Base-by-base conservation (phyloP, 2,329 filamentous ascomycete species). In the Neonectria punicea region DNA sequence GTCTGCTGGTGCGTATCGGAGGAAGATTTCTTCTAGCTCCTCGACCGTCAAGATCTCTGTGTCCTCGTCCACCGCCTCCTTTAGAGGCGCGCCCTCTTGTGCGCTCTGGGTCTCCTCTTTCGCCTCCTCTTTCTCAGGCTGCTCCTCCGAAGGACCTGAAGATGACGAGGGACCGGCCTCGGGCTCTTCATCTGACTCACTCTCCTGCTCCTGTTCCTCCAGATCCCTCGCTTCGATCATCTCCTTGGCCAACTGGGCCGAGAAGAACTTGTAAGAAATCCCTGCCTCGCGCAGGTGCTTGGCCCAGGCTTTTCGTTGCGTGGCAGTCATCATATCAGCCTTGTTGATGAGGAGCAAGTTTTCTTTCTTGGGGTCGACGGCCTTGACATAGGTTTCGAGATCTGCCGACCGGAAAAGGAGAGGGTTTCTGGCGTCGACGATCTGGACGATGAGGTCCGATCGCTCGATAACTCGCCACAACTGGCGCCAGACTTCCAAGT, bases 391-490 rank as follows among this genome's bases (percentile, higher is more conserved):
- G 70, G 84, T 86, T 77, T 98, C 96, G 66, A 99, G 81, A 83
- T 99, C 96, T 72, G 97, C 95, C 5, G 92, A 97, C 63, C 97
- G 89, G 82, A 98, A 99, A 72, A 98, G 87, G 18, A 99, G 84
- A 2, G 96, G 96, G 79, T 98, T 98, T 75, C 96, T 87, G 9
- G 97, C 96, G 82, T 99, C 96, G 58, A 99, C 96, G 83, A 99
- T 99, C 83, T 99, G 96, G 39, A 99, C 96, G 4, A 99, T 89
- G 44, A 99, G 83, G 79, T 99, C 96, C 16, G 94, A 98, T 66
- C 96, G 87, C 84, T 99, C 96, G 74, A 99, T 98, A 63, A 99
- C 96, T 82, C 96, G 89, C 96, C 96, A 99, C 73, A 99, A 78
- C 80, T 99, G 96, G 77, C 96, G 90, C 96, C 96, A 99, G 30